Conservation (phyloP, 495 filamentous ascomycete species). For the Tuber brumale region DNA sequence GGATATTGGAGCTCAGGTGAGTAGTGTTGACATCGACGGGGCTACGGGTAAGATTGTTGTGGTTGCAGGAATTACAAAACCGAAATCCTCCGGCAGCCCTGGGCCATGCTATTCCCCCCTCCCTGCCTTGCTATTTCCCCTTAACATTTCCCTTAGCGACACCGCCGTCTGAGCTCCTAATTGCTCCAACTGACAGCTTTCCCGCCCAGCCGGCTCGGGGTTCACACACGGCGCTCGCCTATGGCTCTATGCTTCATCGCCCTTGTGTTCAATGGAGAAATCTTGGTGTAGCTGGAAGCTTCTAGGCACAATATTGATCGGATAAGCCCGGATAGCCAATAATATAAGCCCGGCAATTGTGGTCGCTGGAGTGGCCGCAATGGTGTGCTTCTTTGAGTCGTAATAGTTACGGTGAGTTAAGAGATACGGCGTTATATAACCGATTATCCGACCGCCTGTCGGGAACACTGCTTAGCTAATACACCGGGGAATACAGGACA, state of each 20-base stretch:
- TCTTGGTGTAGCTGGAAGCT: conserved; percentile 78
- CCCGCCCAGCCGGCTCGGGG: conserved; percentile 53
- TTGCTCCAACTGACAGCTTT: conserved; percentile 36
- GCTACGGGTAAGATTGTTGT: too few relatives aligned
- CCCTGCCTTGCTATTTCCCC: conserved; percentile 44
- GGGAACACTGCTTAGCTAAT: conserved; percentile 12
- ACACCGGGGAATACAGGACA: too few relatives aligned
- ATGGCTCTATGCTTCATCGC: conserved; percentile 82
- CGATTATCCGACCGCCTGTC: conserved; percentile 88
- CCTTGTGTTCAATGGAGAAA: conserved; percentile 71
- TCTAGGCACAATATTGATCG: conserved; percentile 72
- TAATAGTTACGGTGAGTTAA: conserved; percentile 82
- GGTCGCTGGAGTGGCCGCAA: conserved; percentile 86
- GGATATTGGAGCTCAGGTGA: conserved; percentile 66
- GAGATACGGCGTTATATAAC: conserved; percentile 87
- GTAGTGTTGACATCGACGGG: conserved; percentile 74
- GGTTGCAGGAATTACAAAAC: conserved; percentile 67
- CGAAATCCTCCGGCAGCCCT: conserved; percentile 68
- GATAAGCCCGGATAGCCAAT: conserved; percentile 88
- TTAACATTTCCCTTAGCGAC: conserved; percentile 40
- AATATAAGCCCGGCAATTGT: conserved; percentile 83
- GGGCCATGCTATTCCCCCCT: conserved; percentile 39
- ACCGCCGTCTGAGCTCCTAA: conserved; percentile 33
- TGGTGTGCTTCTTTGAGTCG: conserved; percentile 63
- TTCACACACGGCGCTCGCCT: conserved; percentile 74